phyloP scores from a whole-genome alignment of 805 yeast species.

The Lipomyces anomalus region DNA sequence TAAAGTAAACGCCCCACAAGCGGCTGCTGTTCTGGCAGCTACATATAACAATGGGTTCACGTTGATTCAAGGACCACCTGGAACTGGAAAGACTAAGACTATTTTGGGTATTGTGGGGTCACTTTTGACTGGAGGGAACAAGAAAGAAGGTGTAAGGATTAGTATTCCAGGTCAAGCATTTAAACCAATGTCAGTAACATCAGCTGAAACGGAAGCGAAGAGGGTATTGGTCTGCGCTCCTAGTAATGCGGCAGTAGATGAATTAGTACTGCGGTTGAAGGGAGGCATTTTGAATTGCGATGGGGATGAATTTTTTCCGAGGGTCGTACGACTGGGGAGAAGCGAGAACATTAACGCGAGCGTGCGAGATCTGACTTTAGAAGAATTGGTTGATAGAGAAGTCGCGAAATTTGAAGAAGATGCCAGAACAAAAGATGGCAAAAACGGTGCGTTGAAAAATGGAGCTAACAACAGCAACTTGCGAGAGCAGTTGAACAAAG shows the following conservation, averaged over 20 bases:
- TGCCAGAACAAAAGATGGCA: conserved; percentile 25
- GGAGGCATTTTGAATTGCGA: conserved; percentile 52
- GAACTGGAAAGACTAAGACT: conserved; percentile 95
- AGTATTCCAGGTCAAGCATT: conserved; percentile 29
- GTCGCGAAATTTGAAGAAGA: conserved; percentile 31
- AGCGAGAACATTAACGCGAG: conserved; percentile 80
- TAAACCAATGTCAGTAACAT: conserved; percentile 17
- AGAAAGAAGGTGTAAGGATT: conserved; percentile 28
- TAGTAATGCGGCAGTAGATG: conserved; percentile 98
- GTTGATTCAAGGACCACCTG: conserved; percentile 97
- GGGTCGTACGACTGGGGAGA: conserved; percentile 80
- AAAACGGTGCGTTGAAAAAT: conserved; percentile 35
- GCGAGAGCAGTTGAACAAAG: conserved; percentile 46
- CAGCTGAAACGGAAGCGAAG: conserved; percentile 31
- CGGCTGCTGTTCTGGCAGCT: conserved; percentile 76
- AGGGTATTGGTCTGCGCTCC: conserved; percentile 93
- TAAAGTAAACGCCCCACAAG: conserved; percentile 81
- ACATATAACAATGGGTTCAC: conserved; percentile 69
- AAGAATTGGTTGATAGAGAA: conserved; percentile 70
- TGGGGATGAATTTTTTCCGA: conserved; percentile 49
- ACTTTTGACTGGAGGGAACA: conserved; percentile 35
- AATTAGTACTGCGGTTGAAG: conserved; percentile 74
- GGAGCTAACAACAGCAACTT: conserved; percentile 36
- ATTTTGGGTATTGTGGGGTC: conserved; percentile 87
- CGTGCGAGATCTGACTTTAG: conserved; percentile 77